A percentile compares a stretch with the other conserved stretches of the same genome.
Evolutionary conservation across 192 early-diverging fungal species (phyloP).

Genomic region (Cetraspora pellucida): DNA sequence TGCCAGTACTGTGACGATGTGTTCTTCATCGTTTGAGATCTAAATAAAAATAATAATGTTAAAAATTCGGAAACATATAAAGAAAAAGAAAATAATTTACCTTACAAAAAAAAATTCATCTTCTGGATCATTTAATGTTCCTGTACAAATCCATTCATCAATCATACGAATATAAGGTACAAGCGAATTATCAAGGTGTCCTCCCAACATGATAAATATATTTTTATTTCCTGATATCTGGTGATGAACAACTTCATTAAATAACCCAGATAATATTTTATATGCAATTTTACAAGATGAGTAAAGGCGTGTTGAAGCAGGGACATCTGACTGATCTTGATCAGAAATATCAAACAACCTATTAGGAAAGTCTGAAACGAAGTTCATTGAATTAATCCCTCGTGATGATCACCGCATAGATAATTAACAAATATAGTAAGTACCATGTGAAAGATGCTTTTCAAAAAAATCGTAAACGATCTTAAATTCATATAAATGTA

Average conservation of each 20-base stretch:
- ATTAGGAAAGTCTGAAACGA: background rate
- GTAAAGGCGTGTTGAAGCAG: background rate
- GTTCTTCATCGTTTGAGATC: background rate
- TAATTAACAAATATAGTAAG: no score
- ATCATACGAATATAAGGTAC: conserved; percentile 42
- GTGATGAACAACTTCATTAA: conserved; percentile 3
- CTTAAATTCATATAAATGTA: conserved; percentile 19
- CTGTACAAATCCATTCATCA: conserved; percentile 46
- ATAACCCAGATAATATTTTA: conserved; percentile 14
- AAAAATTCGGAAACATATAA: conserved; percentile 8
- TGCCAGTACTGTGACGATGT: conserved; percentile 37
- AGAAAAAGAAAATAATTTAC: background rate
- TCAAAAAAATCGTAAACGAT: conserved; percentile 24
- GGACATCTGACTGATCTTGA: background rate
- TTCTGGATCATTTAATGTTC: conserved; percentile 37
- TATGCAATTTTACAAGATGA: conserved; percentile 4
- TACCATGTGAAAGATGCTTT: conserved; percentile 26
- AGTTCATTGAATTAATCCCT: no score
- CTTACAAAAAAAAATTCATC: conserved; percentile 42
- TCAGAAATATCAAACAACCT: conserved; percentile 7
- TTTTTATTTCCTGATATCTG: conserved; percentile 20
- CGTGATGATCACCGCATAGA: no score
- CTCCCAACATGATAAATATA: conserved; percentile 16
- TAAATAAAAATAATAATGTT: background rate
- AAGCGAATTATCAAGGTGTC: conserved; percentile 29